Evolutionary conservation across 352 stramenopile genomes (phyloP), one percentile per base, ranked within the genome.

Genomic region (Elongisporangium senticosum): DNA sequence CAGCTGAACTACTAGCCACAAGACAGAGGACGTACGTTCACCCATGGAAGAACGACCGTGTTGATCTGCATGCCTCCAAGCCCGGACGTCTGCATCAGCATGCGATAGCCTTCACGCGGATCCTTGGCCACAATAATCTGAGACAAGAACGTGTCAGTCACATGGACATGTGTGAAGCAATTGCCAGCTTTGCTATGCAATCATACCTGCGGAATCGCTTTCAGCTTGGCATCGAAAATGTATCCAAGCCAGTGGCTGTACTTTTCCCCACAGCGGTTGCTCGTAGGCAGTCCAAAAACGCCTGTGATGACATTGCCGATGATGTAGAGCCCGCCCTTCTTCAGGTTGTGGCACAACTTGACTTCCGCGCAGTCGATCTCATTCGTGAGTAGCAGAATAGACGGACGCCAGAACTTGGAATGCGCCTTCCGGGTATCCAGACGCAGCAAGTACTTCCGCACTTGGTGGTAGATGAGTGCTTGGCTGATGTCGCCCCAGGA

Each of bases 381-480:
- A 17, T 66, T 71, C 24, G 77, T 74, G 20, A 90, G 69, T n/a
- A 91, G 53, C 52, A 93, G 55, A 49, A 93, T 69, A n/a, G 79
- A 84, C 20, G 83, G 83, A 0, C 83, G 69, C 83, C 83, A 93
- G 64, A 77, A 89, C 70, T 93, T 93, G 55, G 77, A 81, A 56
- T 93, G 83, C 14, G 71, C 73, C 37, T 85, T 86, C 17, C 79
- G 62, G 11, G 67, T 61, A 56, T 93, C 83, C 14, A 93, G 63
- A 0, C 79, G 78, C 19, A 93, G 60, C n/a, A 93, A 56, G 48
- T 84, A 89, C 63, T 93, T 93, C 50, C 83, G 77, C 21, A 88
- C 83, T 67, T 91, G 79, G 53, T 93, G 83, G 59, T 89, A 93
- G n/a, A 93, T 88, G 24, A 93, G 64, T n/a, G 83, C 79, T 53